Conservation (phyloP, 2,329 filamentous ascomycete species). For the Cordyceps cicadae region DNA sequence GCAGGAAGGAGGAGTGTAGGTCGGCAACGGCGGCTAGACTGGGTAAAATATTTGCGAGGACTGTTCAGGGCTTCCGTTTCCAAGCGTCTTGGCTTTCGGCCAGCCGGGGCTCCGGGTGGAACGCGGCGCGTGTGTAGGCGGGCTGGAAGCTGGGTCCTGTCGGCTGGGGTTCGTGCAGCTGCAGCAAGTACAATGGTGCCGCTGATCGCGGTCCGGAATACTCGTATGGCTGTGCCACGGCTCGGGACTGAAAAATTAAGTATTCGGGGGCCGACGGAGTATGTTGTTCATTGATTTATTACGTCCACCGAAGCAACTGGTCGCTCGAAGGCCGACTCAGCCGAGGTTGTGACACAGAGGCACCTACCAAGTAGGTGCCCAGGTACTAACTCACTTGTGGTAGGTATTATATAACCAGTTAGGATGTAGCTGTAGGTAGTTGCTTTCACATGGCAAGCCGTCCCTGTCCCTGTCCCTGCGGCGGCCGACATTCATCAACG, state of each 20-base stretch:
- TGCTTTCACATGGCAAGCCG: background rate
- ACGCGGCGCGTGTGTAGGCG: background rate
- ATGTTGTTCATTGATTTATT: too few relatives aligned
- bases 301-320: too few relatives aligned
- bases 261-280: too few relatives aligned
- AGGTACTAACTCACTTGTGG: too few relatives aligned
- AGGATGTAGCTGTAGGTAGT: too few relatives aligned
- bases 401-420: too few relatives aligned
- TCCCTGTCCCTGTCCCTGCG: background rate
- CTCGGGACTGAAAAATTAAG: too few relatives aligned
- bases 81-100: background rate
- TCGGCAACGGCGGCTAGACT: background rate
- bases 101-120: constrained; percentile 5
- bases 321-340: background rate
- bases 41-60: background rate
- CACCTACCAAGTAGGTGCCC: too few relatives aligned
- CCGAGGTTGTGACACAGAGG: background rate
- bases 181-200: background rate
- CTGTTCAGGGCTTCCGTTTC: background rate
- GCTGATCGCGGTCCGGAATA: background rate
- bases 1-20: background rate
- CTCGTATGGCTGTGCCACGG: background rate
- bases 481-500: background rate
- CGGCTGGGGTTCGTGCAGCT: too few relatives aligned
- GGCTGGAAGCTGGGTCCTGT: too few relatives aligned